Base-by-base conservation (phyloP, 2,329 filamentous ascomycete genomes). In the Clarireedia sp. region DNA sequence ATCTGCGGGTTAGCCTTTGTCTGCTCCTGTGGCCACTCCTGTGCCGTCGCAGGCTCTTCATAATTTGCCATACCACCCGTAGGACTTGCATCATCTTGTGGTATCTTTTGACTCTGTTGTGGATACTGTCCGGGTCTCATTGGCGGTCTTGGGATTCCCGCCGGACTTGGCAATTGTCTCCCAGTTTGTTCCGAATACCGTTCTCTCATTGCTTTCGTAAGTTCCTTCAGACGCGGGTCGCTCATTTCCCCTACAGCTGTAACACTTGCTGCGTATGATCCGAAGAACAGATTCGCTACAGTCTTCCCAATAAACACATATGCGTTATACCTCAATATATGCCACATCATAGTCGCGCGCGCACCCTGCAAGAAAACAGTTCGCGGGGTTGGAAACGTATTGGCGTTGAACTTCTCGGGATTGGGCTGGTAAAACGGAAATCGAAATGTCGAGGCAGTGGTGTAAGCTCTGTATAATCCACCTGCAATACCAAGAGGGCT, bases 341-440 rank as follows among this genome's bases (percentile, higher is more conserved):
- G 66, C 66, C 65, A 66, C 6, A 56, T 52, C 3, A 56, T 36
- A 4, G 58, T 17, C 16, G 65, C 64, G 1, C 44, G 51, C 2
- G 14, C 1, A 3, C 62, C 64, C 44, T 36, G 61, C 3, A 68
- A 12, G 2, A 59, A 21, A 5, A 55, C 46, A 7, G 57, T 19
- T 21, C 19, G 48, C 2, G 38, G 26, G 54, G 38, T 36, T n/a
- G 62, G 62, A 43, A 65, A 66, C 7, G 41, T 43, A 33, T 50
- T 40, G 10, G 60, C 43, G 10, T 61, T 58, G 51, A 69, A 65
- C 7, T 26, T 62, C 24, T 64, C 59, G 5, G 59, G 50, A 23
- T 67, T 62, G n/a, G 64, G 66, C 45, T 65, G 59, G 29, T 51
- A 65, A 44, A 69, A 67, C 6, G 67, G 67, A 55, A 67, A 67